Conservation (phyloP, 192 early-diverging fungal genomes). For the Coemansia javaensis region DNA sequence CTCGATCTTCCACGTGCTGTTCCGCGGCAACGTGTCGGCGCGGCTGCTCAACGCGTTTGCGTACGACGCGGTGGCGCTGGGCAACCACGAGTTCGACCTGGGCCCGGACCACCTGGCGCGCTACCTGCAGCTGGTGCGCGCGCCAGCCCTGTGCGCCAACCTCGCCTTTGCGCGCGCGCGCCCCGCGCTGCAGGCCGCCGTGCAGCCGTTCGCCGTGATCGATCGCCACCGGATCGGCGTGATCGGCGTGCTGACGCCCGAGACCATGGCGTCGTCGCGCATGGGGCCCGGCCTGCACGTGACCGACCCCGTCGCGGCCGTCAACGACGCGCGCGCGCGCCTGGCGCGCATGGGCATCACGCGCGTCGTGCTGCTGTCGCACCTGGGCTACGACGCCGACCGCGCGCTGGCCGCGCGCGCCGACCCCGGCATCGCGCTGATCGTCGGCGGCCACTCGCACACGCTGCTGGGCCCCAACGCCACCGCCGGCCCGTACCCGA, state of each 20-base stretch:
- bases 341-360: slow-evolving; percentile 61
- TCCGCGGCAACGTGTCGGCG: slow-evolving; percentile 55
- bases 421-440: slow-evolving; percentile 55
- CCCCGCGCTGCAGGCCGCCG: slow-evolving; percentile 46
- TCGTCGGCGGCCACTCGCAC: slow-evolving; percentile 78
- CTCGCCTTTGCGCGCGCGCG: slow-evolving; percentile 50
- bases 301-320: slow-evolving; percentile 56
- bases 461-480: slow-evolving; percentile 46
- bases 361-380: slow-evolving; percentile 65
- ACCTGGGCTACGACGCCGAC: slow-evolving; percentile 70
- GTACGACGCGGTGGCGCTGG: slow-evolving; percentile 57
- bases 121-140: slow-evolving; percentile 56
- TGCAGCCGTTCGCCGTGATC: slow-evolving; percentile 71
- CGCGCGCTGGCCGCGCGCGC: slow-evolving; percentile 55
- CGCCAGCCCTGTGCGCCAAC: slow-evolving; percentile 68
- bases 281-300: slow-evolving; percentile 50
- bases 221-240: slow-evolving; percentile 64
- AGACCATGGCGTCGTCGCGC: slow-evolving; percentile 54
- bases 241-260: slow-evolving; percentile 64
- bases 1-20: slow-evolving; percentile 65
- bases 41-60: slow-evolving; percentile 61
- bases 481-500: slow-evolving; percentile 62
- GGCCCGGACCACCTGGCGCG: slow-evolving; percentile 54
- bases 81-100: slow-evolving; percentile 76
- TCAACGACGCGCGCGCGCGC: slow-evolving; percentile 58